Base-by-base conservation (phyloP, 345 rosid genomes). In the Salix udensis region DNA sequence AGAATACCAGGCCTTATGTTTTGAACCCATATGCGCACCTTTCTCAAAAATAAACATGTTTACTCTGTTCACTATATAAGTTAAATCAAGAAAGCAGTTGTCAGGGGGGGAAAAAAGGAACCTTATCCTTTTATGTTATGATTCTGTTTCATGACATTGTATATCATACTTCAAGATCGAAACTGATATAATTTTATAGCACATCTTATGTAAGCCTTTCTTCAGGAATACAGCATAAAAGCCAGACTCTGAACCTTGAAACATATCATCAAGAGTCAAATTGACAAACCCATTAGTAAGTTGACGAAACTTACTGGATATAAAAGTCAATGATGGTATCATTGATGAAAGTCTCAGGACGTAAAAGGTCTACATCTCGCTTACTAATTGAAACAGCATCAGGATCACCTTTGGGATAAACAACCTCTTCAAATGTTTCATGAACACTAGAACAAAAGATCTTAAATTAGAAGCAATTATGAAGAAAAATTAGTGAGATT, bases 281-380 rank as follows among this genome's bases (percentile, higher is more conserved):
- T 19, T 39, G 31, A 62, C 21, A 23, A 26, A 11, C 4, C 18
- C 21, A 26, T 44, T 7, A 53, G 77, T 81, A 18, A 21, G 16
- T 30, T 21, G 39, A 65, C 15, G 18, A 31, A 65, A 65, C 89
- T 87, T 74, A 95, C 98, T 93, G 88, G 76, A 90, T 91, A 85
- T 93, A 96, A 80, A 96, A 96, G 88, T 96, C 99, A 83, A 96
- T 93, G 77, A 96, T 91, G 12, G 97, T 96, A 80, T 96, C 99
- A 84, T 96, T 96, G 83, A 96, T 79, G 77, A 91, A 96, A 76
- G 91, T 92, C 81, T 93, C 94, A 16, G 99, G 99, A 73, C 77
- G 91, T 74, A 96, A 78, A 76, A 96, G 92, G 77, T 96, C 97
- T 78, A 93, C 91, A 73, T 96, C 99, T 84, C 97, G 87, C 87